phyloP scores from a whole-genome alignment of 495 filamentous ascomycete genomes.

The Penicillium daleae region DNA sequence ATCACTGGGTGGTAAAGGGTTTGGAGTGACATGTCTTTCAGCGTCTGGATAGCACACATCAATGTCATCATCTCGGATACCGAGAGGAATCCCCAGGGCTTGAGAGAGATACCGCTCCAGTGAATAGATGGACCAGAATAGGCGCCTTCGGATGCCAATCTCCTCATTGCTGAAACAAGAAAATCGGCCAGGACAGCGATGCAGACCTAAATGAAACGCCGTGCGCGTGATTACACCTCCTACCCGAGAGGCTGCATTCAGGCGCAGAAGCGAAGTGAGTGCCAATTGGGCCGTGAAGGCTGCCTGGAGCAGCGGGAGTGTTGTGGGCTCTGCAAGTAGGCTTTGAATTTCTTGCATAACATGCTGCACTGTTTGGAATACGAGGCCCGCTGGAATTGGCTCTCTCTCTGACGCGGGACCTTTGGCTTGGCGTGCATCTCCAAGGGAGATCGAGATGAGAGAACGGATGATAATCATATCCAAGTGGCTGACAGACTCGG shows the following conservation, averaged over 20 bases:
- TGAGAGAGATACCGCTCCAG: conserved; percentile 54
- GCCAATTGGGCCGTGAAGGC: conserved; percentile 50
- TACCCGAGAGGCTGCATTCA: conserved; percentile 53
- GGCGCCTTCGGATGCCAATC: conserved; percentile 41
- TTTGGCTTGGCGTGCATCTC: conserved; percentile 35
- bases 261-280: conserved; percentile 48
- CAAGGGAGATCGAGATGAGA: conserved; percentile 49
- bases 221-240: conserved; percentile 52
- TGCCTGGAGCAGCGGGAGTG: conserved; percentile 46
- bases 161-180: conserved; percentile 44
- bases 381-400: conserved; percentile 36
- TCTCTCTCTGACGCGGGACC: conserved; percentile 16
- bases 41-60: conserved; percentile 54
- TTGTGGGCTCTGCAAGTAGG: conserved; percentile 41
- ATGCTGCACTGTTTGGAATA: conserved; percentile 43
- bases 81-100: conserved; percentile 52
- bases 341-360: conserved; percentile 41
- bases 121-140: conserved; percentile 57
- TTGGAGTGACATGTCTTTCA: conserved; percentile 33
- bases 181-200: conserved; percentile 52
- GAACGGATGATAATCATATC: conserved; percentile 48
- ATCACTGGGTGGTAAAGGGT: conserved; percentile 8
- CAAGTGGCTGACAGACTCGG: conserved; percentile 23
- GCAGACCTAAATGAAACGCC: conserved; percentile 51
- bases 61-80: conserved; percentile 55